Evolutionary conservation across 306 rosid genomes (phyloP).

Genomic region (Sechiopsis laciniata): DNA sequence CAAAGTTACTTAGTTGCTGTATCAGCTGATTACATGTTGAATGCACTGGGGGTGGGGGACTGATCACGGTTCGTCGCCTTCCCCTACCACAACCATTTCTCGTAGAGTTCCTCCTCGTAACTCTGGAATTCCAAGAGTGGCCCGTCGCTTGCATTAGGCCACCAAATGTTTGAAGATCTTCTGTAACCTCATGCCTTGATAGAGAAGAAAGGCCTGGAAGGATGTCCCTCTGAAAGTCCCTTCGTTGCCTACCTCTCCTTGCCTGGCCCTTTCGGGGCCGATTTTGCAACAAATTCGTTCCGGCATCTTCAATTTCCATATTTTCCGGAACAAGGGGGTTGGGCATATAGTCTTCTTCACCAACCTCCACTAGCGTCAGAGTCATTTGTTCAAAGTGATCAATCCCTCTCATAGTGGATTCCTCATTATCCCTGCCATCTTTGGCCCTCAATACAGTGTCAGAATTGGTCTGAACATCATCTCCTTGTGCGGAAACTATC

Average conservation of each 20-base stretch:
- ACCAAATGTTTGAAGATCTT: conserved; percentile 93
- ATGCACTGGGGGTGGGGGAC: conserved; percentile 41
- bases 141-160: conserved; percentile 89
- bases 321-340: conserved; percentile 70
- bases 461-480: conserved; percentile 36
- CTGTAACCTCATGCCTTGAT: conserved; percentile 93
- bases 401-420: conserved; percentile 35
- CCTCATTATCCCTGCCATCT: conserved; percentile 26
- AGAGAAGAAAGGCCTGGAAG: conserved; percentile 83
- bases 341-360: conserved; percentile 92
- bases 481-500: conserved; percentile 44
- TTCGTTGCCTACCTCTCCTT: conserved; percentile 85
- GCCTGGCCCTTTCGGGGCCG: conserved; percentile 72
- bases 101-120: conserved; percentile 67
- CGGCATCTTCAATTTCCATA: conserved; percentile 60
- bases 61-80: conserved; percentile 50
- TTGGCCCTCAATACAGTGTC: conserved; percentile 29
- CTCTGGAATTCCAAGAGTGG: conserved; percentile 73
- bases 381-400: conserved; percentile 83
- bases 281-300: conserved; percentile 37
- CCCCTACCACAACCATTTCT: conserved; percentile 79
- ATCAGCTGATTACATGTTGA: conserved; percentile 45
- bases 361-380: conserved; percentile 50
- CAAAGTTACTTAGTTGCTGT: conserved; percentile 57
- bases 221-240: conserved; percentile 97